Conservation (phyloP, 2,329 filamentous ascomycete species). For the Zymoseptoria tritici region DNA sequence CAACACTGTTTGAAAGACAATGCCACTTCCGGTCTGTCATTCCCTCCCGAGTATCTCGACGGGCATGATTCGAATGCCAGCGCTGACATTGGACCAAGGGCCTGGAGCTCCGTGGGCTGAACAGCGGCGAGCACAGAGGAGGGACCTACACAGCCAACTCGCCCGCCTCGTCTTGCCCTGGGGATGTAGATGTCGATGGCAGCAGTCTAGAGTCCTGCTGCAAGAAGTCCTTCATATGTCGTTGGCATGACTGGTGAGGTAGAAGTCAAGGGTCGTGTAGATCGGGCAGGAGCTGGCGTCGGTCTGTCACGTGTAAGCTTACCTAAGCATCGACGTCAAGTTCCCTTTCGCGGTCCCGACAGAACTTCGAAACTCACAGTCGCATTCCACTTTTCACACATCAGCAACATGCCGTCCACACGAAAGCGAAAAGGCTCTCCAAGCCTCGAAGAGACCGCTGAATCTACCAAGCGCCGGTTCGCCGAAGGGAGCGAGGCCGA, state of each 20-base stretch:
- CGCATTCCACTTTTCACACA: not conserved
- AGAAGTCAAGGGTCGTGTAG: not conserved
- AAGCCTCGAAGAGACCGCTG: slow-evolving; percentile 23
- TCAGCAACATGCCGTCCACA: slow-evolving; percentile 10
- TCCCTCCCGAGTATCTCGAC: not conserved
- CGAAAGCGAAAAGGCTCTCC: slow-evolving; percentile 33
- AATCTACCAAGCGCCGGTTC: slow-evolving; percentile 32
- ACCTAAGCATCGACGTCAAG: not conserved
- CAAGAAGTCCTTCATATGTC: too few relatives aligned
- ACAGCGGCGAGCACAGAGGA: not conserved
- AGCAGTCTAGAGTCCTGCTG: too few relatives aligned
- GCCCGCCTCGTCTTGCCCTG: too few relatives aligned
- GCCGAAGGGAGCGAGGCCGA: slow-evolving; percentile 17
- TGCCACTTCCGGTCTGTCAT: too few relatives aligned
- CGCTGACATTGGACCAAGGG: not conserved
- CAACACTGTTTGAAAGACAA: not conserved
- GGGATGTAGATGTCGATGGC: too few relatives aligned
- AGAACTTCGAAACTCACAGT: not conserved
- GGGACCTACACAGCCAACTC: not conserved
- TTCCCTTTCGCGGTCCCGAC: not conserved
- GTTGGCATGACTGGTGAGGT: too few relatives aligned
- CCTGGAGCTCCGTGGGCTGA: too few relatives aligned
- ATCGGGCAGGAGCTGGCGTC: too few relatives aligned
- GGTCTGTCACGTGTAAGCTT: not conserved
- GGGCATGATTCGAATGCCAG: not conserved